Evolutionary conservation across 1,139 yeast species (phyloP).

Genomic region (Pichia sp.): DNA sequence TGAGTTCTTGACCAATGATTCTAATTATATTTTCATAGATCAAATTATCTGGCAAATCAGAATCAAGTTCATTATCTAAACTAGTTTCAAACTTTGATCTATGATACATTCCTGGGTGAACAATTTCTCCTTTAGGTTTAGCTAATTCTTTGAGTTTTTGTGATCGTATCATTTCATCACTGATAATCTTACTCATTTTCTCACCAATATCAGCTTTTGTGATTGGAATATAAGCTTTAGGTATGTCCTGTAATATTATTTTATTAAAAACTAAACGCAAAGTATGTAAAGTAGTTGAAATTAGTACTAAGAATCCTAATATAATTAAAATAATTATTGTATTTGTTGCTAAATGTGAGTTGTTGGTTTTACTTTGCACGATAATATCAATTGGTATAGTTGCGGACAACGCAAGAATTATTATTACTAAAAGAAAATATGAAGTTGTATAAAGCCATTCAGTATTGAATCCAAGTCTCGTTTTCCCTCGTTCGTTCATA

Average conservation of each 20-base stretch:
- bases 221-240: slow-evolving; percentile 62
- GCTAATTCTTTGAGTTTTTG: slow-evolving; percentile 42
- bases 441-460: slow-evolving; percentile 47
- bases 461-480: no score
- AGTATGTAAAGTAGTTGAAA: slow-evolving; percentile 36
- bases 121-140: slow-evolving; percentile 42
- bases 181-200: slow-evolving; percentile 36
- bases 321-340: slow-evolving; percentile 61
- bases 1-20: slow-evolving; percentile 47
- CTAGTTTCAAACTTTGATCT: slow-evolving; percentile 33
- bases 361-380: slow-evolving; percentile 38
- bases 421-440: slow-evolving; percentile 33
- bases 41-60: slow-evolving; percentile 44
- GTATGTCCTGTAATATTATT: slow-evolving; percentile 64
- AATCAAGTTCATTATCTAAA: slow-evolving; percentile 2
- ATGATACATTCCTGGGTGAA: slow-evolving; percentile 60
- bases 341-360: slow-evolving; percentile 38
- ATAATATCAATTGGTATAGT: slow-evolving; percentile 49
- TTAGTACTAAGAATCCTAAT: slow-evolving; percentile 50
- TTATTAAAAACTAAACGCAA: slow-evolving; percentile 52
- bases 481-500: background rate
- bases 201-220: slow-evolving; percentile 57
- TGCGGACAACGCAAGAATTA: slow-evolving; percentile 36
- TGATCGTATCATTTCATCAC: slow-evolving; percentile 40
- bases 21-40: slow-evolving; percentile 59